A percentile compares a stretch with the other conserved stretches of the same genome.
phyloP scores from a whole-genome alignment of 345 rosid species.

The Salix purpurea region DNA sequence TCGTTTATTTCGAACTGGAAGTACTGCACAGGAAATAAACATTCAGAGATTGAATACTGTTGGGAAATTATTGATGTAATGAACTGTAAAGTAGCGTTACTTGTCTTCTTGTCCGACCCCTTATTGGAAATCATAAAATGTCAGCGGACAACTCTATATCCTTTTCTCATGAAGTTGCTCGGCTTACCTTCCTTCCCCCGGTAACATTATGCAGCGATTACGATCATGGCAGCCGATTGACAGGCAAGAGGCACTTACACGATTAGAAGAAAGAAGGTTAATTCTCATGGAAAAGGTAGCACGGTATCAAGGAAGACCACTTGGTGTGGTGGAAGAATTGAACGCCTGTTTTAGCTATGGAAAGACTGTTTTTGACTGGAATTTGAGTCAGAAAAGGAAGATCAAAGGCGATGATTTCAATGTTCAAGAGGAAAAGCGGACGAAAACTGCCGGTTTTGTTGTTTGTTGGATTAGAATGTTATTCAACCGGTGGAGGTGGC shows the following conservation, averaged over 20 bases:
- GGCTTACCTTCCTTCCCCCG: background rate
- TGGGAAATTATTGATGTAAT: background rate
- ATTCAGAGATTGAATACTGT: background rate
- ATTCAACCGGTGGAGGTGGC: conserved; percentile 35
- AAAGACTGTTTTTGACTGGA: conserved; percentile 3
- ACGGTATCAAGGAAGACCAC: conserved; percentile 32
- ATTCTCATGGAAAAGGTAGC: conserved; percentile 23
- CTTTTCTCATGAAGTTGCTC: background rate
- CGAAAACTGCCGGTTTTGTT: conserved; percentile 8
- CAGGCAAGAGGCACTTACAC: conserved; percentile 14
- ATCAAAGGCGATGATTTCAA: background rate
- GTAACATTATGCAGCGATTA: conserved; percentile 24
- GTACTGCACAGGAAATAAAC: background rate
- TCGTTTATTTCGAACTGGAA: background rate
- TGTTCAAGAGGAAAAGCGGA: conserved; percentile 2
- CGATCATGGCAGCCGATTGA: conserved; percentile 35
- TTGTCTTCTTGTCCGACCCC: background rate
- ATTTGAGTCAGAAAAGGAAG: background rate
- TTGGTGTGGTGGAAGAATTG: conserved; percentile 32
- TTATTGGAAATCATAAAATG: background rate
- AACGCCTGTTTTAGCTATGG: conserved; percentile 21
- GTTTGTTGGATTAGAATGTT: conserved; percentile 17
- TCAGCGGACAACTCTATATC: background rate
- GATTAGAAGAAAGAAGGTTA: conserved; percentile 36
- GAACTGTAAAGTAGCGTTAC: background rate